Evolutionary conservation across 2,329 filamentous ascomycete genomes (phyloP).

Genomic region (Trichoderma cornu-damae): DNA sequence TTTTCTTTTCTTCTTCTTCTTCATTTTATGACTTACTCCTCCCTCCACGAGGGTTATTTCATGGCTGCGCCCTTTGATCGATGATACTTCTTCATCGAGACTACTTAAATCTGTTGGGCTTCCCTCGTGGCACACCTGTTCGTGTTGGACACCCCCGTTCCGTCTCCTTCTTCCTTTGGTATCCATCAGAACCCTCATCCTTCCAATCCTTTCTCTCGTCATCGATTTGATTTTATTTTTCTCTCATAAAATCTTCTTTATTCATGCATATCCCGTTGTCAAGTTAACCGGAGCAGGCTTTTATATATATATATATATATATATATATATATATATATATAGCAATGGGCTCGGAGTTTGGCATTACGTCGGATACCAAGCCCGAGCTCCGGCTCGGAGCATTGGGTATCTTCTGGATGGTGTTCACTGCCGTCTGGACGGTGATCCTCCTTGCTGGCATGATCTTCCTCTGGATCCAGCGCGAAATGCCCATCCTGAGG

Average conservation of each 20-base stretch:
- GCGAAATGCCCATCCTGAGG: conserved; percentile 38
- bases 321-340: no score
- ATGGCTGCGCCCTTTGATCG: conserved; percentile 7
- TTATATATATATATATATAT: no score
- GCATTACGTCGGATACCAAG: conserved; percentile 29
- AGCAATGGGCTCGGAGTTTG: conserved; percentile 32
- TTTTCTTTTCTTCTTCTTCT: no score
- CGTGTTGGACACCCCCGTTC: conserved; percentile 7
- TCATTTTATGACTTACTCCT: conserved; percentile 17
- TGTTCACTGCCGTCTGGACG: conserved; percentile 37
- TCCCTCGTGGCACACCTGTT: conserved; percentile 6
- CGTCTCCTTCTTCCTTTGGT: conserved; percentile 7
- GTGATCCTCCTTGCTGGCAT: conserved; percentile 37
- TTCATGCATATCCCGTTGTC: neutral
- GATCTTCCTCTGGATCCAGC: conserved; percentile 37
- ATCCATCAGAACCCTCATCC: neutral
- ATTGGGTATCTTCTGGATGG: conserved; percentile 40
- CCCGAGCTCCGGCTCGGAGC: conserved; percentile 33
- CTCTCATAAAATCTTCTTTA: neutral
- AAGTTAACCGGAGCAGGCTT: neutral
- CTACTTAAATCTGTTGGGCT: conserved; percentile 4
- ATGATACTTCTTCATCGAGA: conserved; percentile 8
- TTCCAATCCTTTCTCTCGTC: neutral
- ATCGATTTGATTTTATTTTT: neutral
- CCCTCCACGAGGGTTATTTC: conserved; percentile 14